phyloP scores from a whole-genome alignment of 139 green algal species.

The Auxenochlorella pyrenoidosa region DNA sequence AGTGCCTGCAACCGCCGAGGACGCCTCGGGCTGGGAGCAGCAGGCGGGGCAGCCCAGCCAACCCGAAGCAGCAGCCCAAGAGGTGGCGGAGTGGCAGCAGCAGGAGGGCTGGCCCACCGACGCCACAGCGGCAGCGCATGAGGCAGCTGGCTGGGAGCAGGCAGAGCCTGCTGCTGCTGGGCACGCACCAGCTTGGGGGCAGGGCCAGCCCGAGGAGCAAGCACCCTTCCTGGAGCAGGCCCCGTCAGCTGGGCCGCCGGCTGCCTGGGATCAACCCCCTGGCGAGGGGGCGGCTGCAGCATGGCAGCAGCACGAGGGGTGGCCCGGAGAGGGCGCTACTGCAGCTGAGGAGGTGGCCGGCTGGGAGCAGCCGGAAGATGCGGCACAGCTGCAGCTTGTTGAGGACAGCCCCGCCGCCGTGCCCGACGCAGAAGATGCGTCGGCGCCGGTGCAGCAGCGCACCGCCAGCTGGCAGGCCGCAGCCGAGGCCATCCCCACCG shows the following conservation, averaged over 20 bases:
- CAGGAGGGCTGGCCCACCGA: neutral
- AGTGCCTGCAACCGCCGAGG: neutral
- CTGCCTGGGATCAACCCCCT: neutral
- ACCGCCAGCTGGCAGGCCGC: neutral
- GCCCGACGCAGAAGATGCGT: neutral
- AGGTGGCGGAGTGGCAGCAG: conserved; percentile 1
- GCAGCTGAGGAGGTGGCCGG: neutral
- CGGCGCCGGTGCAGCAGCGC: neutral
- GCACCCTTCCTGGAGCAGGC: neutral
- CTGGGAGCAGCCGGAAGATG: neutral
- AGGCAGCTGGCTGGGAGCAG: neutral
- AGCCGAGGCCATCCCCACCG: neutral
- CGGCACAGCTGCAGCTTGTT: neutral
- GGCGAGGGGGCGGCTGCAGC: neutral
- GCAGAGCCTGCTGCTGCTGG: neutral
- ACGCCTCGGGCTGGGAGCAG: neutral
- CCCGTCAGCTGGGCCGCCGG: neutral
- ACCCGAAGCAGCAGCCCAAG: neutral
- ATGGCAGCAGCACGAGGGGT: neutral
- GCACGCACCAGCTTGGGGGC: neutral
- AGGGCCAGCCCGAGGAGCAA: neutral
- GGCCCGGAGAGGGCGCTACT: neutral
- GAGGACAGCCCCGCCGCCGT: neutral
- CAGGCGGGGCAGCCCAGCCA: neutral
- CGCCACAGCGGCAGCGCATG: neutral